These are phyloP conservation scores for Trametes pubescens DNA, from an alignment of 1,284 basidiomycete genomes.

Conservation along the genomic window DNA sequence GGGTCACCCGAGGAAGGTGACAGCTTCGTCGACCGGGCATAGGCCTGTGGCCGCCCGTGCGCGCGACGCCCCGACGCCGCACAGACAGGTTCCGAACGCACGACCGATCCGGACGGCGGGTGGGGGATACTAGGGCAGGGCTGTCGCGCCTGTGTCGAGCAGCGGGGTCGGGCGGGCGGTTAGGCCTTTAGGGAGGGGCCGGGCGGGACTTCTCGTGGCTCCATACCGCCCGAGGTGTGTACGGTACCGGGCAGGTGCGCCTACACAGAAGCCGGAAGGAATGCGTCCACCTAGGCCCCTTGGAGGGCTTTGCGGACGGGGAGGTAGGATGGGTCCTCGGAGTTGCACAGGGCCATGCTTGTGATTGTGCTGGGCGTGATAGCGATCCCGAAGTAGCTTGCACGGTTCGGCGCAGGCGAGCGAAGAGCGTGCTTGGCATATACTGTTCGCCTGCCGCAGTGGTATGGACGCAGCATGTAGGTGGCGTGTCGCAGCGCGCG, in stretches of 20 bases:
- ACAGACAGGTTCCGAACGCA: neutral
- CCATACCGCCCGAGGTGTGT: neutral
- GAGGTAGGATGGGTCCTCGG: too few species aligned
- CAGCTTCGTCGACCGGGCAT: too few species aligned
- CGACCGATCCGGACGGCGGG: neutral
- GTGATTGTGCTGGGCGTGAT: neutral
- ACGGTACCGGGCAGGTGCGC: too few species aligned
- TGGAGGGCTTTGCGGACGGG: too few species aligned
- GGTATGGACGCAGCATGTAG: neutral
- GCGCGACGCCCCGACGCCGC: neutral
- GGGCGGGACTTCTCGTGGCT: too few species aligned
- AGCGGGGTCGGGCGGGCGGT: neutral
- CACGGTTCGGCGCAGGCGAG: neutral
- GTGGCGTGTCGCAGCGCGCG: neutral
- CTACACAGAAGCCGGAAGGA: too few species aligned
- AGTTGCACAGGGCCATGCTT: too few species aligned
- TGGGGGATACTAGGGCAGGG: neutral
- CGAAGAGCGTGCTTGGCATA: conserved; percentile 5
- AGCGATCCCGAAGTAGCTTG: neutral
- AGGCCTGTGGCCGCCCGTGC: neutral
- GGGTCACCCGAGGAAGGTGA: too few species aligned
- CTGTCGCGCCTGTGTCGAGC: neutral
- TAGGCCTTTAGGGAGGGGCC: neutral
- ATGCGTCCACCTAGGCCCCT: too few species aligned
- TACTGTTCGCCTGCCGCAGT: neutral